These are phyloP conservation scores for Nicotiana undulata DNA, from an alignment of 257 asterid species.

Conservation along the genomic window DNA sequence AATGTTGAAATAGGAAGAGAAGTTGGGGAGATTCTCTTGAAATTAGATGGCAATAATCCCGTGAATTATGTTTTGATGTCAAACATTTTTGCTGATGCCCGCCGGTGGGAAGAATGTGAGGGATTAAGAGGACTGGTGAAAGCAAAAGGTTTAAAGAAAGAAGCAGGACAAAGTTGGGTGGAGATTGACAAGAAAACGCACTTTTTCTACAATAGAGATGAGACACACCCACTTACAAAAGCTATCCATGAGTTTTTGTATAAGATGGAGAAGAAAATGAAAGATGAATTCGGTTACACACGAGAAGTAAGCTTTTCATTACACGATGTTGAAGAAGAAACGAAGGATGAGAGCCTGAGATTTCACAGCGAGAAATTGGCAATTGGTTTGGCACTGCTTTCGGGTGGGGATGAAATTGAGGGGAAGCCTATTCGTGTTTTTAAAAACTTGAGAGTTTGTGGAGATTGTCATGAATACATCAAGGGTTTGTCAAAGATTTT, in stretches of 20 bases:
- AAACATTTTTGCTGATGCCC: conserved; percentile 43
- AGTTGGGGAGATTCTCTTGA: conserved; percentile 39
- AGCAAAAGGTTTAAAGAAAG: conserved; percentile 46
- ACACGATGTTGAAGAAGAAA: conserved; percentile 49
- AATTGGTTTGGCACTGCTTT: conserved; percentile 36
- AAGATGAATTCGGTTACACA: conserved; percentile 29
- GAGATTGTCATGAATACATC: conserved; percentile 47
- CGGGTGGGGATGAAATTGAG: conserved; percentile 19
- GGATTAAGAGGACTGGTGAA: conserved; percentile 30
- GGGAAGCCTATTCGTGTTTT: conserved; percentile 28
- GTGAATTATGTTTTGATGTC: conserved; percentile 50
- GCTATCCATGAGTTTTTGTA: conserved; percentile 27
- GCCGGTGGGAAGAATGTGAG: conserved; percentile 49
- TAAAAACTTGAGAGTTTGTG: conserved; percentile 47
- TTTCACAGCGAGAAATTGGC: conserved; percentile 51
- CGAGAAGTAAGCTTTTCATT: conserved; percentile 31
- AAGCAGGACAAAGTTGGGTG: conserved; percentile 55
- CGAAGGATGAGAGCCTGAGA: conserved; percentile 37
- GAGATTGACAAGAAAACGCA: conserved; percentile 38
- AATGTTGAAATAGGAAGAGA: conserved; percentile 41
- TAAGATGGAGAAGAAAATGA: conserved; percentile 38
- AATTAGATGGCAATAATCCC: conserved; percentile 43
- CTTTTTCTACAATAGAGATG: conserved; percentile 42
- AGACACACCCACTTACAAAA: conserved; percentile 27
- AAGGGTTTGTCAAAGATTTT: conserved; percentile 41